A percentile compares a stretch with the other conserved stretches of the same genome.
Conservation (phyloP, 805 yeast species). For the Ogataea trehaloabstinens region DNA sequence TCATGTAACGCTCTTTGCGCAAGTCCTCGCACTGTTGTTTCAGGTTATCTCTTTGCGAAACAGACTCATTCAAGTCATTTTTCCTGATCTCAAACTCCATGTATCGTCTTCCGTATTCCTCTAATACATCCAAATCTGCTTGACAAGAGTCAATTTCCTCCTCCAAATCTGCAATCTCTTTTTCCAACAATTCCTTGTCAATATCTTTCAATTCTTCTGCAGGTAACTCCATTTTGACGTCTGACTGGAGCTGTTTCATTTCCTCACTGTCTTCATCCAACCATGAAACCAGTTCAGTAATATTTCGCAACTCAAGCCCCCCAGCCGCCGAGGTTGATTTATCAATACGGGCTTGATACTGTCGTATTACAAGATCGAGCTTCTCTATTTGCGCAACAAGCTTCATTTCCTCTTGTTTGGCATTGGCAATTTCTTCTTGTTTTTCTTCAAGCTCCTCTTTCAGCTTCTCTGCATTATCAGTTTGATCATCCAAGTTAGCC, state of each 20-base stretch:
- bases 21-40: constrained; percentile 64
- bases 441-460: constrained; percentile 41
- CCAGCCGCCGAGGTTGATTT: constrained; percentile 41
- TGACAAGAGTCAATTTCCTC: constrained; percentile 52
- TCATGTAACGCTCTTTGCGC: constrained; percentile 72
- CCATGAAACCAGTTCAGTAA: constrained; percentile 51
- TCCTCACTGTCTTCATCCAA: constrained; percentile 36
- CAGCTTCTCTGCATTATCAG: constrained; percentile 39
- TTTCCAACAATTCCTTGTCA: constrained; percentile 47
- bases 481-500: constrained; percentile 36
- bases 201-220: constrained; percentile 50
- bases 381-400: constrained; percentile 62
- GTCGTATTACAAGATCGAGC: constrained; percentile 38
- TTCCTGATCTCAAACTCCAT: constrained; percentile 64
- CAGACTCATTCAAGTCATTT: constrained; percentile 65
- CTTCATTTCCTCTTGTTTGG: constrained; percentile 66
- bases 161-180: constrained; percentile 55
- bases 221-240: constrained; percentile 34
- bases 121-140: constrained; percentile 71
- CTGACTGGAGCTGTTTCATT: constrained; percentile 15
- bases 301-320: constrained; percentile 51
- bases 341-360: constrained; percentile 39
- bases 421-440: constrained; percentile 47
- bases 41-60: constrained; percentile 60
- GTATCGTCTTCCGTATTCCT: constrained; percentile 70